These are phyloP conservation scores for Asterionellopsis glacialis DNA, from an alignment of 108 stramenopile genomes.

Conservation along the genomic window DNA sequence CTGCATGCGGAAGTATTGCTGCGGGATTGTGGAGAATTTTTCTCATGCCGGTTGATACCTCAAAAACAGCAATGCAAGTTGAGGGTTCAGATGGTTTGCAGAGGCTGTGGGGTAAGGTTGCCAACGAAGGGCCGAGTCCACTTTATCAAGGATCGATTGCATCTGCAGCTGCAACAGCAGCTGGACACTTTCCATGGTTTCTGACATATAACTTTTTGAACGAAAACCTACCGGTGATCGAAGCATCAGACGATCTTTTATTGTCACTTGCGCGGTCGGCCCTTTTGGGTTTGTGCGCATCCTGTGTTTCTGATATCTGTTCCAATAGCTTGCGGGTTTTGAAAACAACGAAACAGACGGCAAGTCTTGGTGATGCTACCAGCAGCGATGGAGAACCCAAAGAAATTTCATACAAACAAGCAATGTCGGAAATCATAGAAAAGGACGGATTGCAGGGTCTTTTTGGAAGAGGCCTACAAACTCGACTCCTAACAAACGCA, in stretches of 20 bases:
- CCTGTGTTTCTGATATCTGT: constrained; percentile 66
- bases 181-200: constrained; percentile 79
- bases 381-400: background rate
- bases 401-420: constrained; percentile 66
- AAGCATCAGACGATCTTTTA: constrained; percentile 62
- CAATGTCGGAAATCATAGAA: constrained; percentile 58
- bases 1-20: constrained; percentile 59
- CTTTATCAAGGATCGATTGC: constrained; percentile 86
- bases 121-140: constrained; percentile 43
- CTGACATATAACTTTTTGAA: constrained; percentile 77
- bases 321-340: constrained; percentile 81
- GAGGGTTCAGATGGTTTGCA: constrained; percentile 66
- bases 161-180: constrained; percentile 74
- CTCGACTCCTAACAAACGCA: constrained; percentile 74
- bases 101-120: constrained; percentile 32
- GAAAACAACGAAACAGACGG: constrained; percentile 85
- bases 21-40: constrained; percentile 88
- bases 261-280: constrained; percentile 67
- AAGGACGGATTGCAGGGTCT: constrained; percentile 68
- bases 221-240: constrained; percentile 46
- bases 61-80: constrained; percentile 93
- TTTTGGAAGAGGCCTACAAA: constrained; percentile 75
- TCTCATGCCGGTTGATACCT: constrained; percentile 93
- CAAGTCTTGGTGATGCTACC: constrained; percentile 30
- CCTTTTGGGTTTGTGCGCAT: constrained; percentile 56